Base-by-base conservation (phyloP, 345 rosid genomes). In the Clausena lansium region DNA sequence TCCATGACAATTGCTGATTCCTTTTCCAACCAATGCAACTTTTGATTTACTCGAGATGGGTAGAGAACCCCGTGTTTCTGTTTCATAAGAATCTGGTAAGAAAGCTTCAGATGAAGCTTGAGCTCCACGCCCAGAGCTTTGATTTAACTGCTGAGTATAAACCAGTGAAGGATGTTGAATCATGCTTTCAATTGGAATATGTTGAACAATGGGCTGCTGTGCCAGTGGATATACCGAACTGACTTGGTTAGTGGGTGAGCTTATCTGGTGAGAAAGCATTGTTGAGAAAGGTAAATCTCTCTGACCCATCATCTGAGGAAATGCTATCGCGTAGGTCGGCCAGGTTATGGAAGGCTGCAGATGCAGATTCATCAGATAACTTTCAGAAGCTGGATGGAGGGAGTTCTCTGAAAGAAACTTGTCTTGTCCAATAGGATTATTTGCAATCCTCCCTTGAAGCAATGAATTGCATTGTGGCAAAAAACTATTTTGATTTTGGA, bases 231-330 rank as follows among this genome's bases (percentile, higher is more conserved):
- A 76, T 58, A 57, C 54, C 17, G 24, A 35, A 61, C 60, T 70
- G 35, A 35, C 36, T 32, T 32, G 58, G 36, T 25, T 27, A 14
- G 25, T 45, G 25, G 70, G 60, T 59, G 70, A 30, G 13, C 66
- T 25, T 20, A 55, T 27, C 38, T 58, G 77, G 73, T 67, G 50
- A 58, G 61, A 3, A 20, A 36, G 72, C n/a, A 9, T 47, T 13
- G 17, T 47, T 45, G 77, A 22, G 35, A 50, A 27, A 67, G 74
- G 47, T 67, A 77, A 77, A 77, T 32, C 70, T 63, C 55, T 81
- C 38, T 9, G 66, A 60, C 25, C 58, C 75, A 14, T 81, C 27
- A 27, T 36, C 33, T 66, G 55, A 63, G 74, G 30, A 73, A 66
- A 27, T 24, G 14, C 36, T 47, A 35, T 25, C 11, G 1, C n/a